Evolutionary conservation across 805 yeast species (phyloP), one percentile per base, ranked within the genome.

Genomic region (Zygoascus bituminiphila): DNA sequence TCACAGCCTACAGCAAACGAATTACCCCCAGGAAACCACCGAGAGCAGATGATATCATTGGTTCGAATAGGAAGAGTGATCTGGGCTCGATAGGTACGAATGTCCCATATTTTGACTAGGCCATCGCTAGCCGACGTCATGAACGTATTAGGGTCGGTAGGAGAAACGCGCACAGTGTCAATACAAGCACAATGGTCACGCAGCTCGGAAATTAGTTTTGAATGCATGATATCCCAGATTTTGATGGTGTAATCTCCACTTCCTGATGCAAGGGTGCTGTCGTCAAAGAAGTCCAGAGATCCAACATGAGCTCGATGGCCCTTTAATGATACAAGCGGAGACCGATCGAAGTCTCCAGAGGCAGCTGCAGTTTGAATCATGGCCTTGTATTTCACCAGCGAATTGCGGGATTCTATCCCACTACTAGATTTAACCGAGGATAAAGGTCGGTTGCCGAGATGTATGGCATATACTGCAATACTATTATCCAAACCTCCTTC

Each of bases 241-340:
- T 76, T 74, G 57, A 87, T 76, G 0, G 91, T 78, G 81, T 81
- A 77, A 62, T 88, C 97, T 2, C 95, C 96, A 37, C 89, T 81
- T 1, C 82, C 75, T 0, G 95, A 84, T 15, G 88, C 58, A 0
- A 87, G 62, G 24, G 69, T 70, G 4, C 72, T 64, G 51, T 82
- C 76, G 47, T 71, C 69, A n/a, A 82, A 49, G 59, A 88, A 89
- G 42, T 78, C 81, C 52, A 85, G 72, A 54, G 81, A 87, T 0
- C 91, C 79, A 4, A 89, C 77, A 61, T 88, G 89, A 42, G 93
- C 91, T 6, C 78, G 73, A 64, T 89, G 96, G 1, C 93, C 93
- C 60, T 84, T 82, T 61, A 85, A 76, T 2, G 79, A 71, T 4
- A 81, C 69, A 26, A 74, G 70, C 21, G 63, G 63, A 6, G 78